Base-by-base conservation (phyloP, 495 filamentous ascomycete species). In the Penicillium mononematosum region DNA sequence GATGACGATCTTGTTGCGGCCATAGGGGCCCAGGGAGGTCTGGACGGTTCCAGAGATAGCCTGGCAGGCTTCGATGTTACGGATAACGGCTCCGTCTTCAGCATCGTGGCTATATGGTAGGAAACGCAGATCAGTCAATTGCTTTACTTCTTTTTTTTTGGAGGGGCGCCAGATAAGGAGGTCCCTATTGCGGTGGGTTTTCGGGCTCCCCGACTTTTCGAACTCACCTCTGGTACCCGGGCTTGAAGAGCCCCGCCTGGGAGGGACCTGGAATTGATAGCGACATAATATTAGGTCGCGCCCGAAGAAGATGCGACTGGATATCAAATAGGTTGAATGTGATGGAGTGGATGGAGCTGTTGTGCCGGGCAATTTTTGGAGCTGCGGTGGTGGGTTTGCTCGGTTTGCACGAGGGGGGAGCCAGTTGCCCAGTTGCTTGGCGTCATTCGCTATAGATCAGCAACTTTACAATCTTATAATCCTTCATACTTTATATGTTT, bases 1-100 rank as follows among this genome's bases (percentile, higher is more conserved):
- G 81, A 99, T 97, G 78, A 99, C 90, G 73, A 99, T 96, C 81
- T 99, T 99, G 81, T 98, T 99, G 74, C 95, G 90, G 68, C 95
- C 95, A 72, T 94, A 97, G 50, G 95, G 95, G 48, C 95, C 94
- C 38, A 99, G 82, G 46, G 93, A 98, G 48, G 95, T 97, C 78
- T 95, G 90, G 31, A 99, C 95, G 46, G 95, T 99, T 60, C 86
- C 85, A 14, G 95, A 85, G 73, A 99, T 98, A 44, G 95, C 90
- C 65, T 91, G 86, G 80, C 93, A 98, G 72, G 95, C 95, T 74
- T 99, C 95, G 75, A 99, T 98, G 75, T 98, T 99, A 64, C 95
- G 90, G 50, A 98, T 82, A 50, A 99, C 94, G 63, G 95, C 95
- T 63, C 94, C 95, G 88, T 99, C 95, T 85, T 99, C 95, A 56